Evolutionary conservation across 805 yeast species (phyloP).

Genomic region (Starmerella davenportii): DNA sequence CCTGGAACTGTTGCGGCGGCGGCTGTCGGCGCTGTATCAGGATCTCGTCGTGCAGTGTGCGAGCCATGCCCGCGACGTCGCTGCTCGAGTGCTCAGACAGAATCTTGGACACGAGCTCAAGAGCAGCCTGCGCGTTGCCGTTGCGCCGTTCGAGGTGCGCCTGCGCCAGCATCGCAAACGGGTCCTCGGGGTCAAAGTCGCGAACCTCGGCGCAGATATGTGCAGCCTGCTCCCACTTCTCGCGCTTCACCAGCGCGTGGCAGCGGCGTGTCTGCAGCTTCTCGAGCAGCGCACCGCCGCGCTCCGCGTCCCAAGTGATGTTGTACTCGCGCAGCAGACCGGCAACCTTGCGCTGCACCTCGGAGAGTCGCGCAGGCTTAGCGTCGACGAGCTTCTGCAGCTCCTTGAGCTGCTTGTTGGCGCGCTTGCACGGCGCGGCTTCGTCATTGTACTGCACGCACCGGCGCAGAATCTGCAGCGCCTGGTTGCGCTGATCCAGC

Average conservation of each 20-base stretch:
- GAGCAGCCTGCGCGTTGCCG: constrained; percentile 19
- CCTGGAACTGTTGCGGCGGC: constrained; percentile 8
- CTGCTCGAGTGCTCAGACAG: constrained; percentile 11
- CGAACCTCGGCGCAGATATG: constrained; percentile 18
- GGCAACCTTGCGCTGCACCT: constrained; percentile 4
- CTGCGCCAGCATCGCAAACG: constrained; percentile 19
- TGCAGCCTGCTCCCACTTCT: constrained; percentile 17
- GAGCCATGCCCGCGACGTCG: constrained; percentile 10
- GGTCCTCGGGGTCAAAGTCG: constrained; percentile 16
- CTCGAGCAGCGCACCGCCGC: constrained; percentile 13
- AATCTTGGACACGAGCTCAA: constrained; percentile 10
- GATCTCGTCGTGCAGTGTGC: constrained; percentile 18
- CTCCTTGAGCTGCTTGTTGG: constrained; percentile 18
- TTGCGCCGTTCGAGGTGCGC: constrained; percentile 16
- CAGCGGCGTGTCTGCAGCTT: constrained; percentile 15
- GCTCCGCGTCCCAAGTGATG: constrained; percentile 5
- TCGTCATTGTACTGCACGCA: constrained; percentile 72
- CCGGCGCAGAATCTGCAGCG: constrained; percentile 36
- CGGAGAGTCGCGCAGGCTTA: constrained; percentile 4
- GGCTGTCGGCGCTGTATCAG: constrained; percentile 8
- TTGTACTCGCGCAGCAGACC: constrained; percentile 7
- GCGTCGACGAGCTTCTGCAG: constrained; percentile 17
- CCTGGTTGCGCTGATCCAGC: constrained; percentile 31
- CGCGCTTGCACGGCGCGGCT: constrained; percentile 36
- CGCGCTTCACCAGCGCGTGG: constrained; percentile 13